Conservation (phyloP, 2,329 filamentous ascomycete genomes). For the Aschersonia sp. region DNA sequence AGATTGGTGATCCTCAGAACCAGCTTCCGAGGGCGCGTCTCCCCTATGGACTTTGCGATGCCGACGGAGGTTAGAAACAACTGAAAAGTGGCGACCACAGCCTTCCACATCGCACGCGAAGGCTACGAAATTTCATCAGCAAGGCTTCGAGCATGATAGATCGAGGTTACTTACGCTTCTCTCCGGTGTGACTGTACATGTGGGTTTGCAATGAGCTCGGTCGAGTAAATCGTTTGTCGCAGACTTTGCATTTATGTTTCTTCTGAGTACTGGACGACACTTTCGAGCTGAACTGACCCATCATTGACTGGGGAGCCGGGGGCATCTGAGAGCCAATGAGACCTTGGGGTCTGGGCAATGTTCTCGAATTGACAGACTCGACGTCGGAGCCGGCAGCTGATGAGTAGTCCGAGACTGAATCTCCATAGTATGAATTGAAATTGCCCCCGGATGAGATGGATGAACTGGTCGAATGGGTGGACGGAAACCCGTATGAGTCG, state of each 20-base stretch:
- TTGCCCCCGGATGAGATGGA: constrained; percentile 77
- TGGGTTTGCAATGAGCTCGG: constrained; percentile 92
- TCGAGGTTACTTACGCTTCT: constrained; percentile 65
- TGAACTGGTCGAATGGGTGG: constrained; percentile 70
- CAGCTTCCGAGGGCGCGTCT: constrained; percentile 47
- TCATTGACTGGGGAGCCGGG: constrained; percentile 89
- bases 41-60: constrained; percentile 88
- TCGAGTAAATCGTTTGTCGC: constrained; percentile 91
- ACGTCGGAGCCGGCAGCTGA: constrained; percentile 69
- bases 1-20: constrained; percentile 48
- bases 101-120: constrained; percentile 91
- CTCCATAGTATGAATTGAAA: constrained; percentile 72
- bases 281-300: constrained; percentile 96
- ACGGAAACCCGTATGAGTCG: constrained; percentile 85
- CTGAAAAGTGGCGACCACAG: constrained; percentile 90
- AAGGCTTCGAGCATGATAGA: background rate
- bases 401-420: constrained; percentile 86
- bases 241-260: constrained; percentile 99
- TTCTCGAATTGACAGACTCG: constrained; percentile 64
- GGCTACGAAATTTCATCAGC: constrained; percentile 33
- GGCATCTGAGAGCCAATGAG: constrained; percentile 43
- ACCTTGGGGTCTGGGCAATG: constrained; percentile 65
- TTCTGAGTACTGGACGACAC: constrained; percentile 91
- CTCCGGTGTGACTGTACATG: constrained; percentile 96
- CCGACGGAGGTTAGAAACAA: constrained; percentile 85